phyloP scores from a whole-genome alignment of 352 stramenopile genomes.

The Globisporangium solare region DNA sequence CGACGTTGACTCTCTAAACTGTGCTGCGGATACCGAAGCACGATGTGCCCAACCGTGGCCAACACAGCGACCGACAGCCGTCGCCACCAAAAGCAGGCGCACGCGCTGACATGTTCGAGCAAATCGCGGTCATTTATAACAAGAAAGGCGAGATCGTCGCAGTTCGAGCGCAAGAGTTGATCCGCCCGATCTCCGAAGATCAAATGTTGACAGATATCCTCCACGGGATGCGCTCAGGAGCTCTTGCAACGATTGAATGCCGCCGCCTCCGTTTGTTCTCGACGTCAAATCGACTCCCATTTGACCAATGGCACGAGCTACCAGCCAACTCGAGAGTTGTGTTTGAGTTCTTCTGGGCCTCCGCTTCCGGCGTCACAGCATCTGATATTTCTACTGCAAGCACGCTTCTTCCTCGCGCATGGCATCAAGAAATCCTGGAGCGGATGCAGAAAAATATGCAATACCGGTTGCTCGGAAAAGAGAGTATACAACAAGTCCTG shows the following conservation, averaged over 20 bases:
- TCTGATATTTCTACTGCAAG: neutral
- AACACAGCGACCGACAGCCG: no score
- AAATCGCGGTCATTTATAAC: slow-evolving; percentile 46
- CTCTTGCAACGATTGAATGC: slow-evolving; percentile 36
- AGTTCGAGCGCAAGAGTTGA: slow-evolving; percentile 41
- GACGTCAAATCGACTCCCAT: slow-evolving; percentile 35
- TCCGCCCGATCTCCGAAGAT: slow-evolving; percentile 35
- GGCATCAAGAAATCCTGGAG: slow-evolving; percentile 43
- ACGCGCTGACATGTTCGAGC: slow-evolving; percentile 36
- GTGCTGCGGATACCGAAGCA: slow-evolving; percentile 11
- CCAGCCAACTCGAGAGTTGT: slow-evolving; percentile 20
- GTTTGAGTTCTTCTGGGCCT: slow-evolving; percentile 41
- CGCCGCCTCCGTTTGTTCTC: slow-evolving; percentile 55
- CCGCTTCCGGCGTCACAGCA: neutral
- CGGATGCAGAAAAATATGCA: slow-evolving; percentile 41
- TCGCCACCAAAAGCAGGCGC: neutral
- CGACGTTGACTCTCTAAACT: slow-evolving; percentile 15
- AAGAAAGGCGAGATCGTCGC: slow-evolving; percentile 44
- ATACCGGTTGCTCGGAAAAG: slow-evolving; percentile 47
- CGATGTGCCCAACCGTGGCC: neutral
- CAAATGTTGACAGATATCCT: slow-evolving; percentile 23
- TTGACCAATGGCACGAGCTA: slow-evolving; percentile 44
- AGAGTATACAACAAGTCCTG: slow-evolving; percentile 49
- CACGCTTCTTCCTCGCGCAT: slow-evolving; percentile 17
- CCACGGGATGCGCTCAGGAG: slow-evolving; percentile 18